Evolutionary conservation across 805 yeast genomes (phyloP).

Genomic region (Candida khao-thaluensis): DNA sequence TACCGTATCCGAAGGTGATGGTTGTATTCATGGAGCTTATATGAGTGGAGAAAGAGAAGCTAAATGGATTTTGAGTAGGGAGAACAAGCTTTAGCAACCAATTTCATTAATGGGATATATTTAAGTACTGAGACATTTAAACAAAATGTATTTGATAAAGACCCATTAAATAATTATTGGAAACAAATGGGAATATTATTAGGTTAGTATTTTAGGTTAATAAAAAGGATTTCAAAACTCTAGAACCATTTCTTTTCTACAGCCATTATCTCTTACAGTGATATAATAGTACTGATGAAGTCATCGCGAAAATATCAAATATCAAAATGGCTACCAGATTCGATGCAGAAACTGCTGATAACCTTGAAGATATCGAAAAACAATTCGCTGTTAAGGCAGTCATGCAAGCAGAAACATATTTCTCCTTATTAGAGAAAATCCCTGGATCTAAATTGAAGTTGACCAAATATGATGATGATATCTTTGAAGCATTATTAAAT

Average conservation of each 20-base stretch:
- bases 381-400: slow-evolving; percentile 99
- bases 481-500: slow-evolving; percentile 55
- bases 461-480: slow-evolving; percentile 71
- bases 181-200: too few relatives aligned
- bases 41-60: slow-evolving; percentile 66
- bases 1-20: slow-evolving; percentile 80
- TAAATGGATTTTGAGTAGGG: slow-evolving; percentile 25
- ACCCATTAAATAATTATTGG: too few relatives aligned
- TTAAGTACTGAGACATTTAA: background rate
- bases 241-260: too few relatives aligned
- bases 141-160: too few relatives aligned
- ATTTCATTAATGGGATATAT: too few relatives aligned
- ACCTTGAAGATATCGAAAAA: slow-evolving; percentile 85
- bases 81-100: slow-evolving; percentile 10
- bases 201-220: too few relatives aligned
- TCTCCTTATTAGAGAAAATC: slow-evolving; percentile 70
- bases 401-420: slow-evolving; percentile 91
- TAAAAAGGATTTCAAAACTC: too few relatives aligned
- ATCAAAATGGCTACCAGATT: slow-evolving; percentile 42
- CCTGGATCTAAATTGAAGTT: slow-evolving; percentile 78
- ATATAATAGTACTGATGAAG: too few relatives aligned
- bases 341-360: slow-evolving; percentile 89
- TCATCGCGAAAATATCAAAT: too few relatives aligned
- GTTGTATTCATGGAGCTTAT: slow-evolving; percentile 93
- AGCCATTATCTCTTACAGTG: too few relatives aligned